Base-by-base conservation (phyloP, 768 basidiomycete species). In the Suillus discolor region DNA sequence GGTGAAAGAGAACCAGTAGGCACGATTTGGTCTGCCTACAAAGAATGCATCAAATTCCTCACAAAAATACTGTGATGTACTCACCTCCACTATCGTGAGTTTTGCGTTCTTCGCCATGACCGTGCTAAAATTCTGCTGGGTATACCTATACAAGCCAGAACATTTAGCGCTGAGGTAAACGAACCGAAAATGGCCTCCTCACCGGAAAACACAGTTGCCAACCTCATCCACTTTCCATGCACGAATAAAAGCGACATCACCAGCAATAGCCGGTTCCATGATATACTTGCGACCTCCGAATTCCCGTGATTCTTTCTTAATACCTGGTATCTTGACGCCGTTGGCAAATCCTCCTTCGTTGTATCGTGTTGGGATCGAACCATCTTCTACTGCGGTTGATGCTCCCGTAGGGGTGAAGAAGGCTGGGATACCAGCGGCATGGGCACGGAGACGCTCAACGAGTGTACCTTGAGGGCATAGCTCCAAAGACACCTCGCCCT, bases 151-250 rank as follows among this genome's bases (percentile, higher is more conserved):
- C 36, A 34, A 57, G 42, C 62, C 55, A 28, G 31, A 15, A 44
- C 3, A n/a, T n/a, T 31, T 18, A 18, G 42, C 57, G 20, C 12
- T n/a, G 4, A 55, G 2, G 11, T 60, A 28, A n/a, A 18, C 25
- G 9, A 8, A 57, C 23, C 1, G 18, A 25, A 16, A 41, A 28
- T 12, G 39, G 25, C 25, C 68, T 51, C 31, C 81, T 64, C 71
- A 93, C 91, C 94, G 85, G 83, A 97, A 97, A 49, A 96, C 87
- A 70, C 90, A 91, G 76, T 97, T 97, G 2, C 95, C 95, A 54
- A 88, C 85, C 74, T 94, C 93, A 69, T 97, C 95, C 13, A 87
- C 96, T 77, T 95, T 96, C 94, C 94, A 96, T 4, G 93, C 96
- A 54, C 89, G 83, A 57, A 97, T 80, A 75, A 97, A 89, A 11